Base-by-base conservation (phyloP, 306 rosid genomes). In the Lathyrus tuberosus region DNA sequence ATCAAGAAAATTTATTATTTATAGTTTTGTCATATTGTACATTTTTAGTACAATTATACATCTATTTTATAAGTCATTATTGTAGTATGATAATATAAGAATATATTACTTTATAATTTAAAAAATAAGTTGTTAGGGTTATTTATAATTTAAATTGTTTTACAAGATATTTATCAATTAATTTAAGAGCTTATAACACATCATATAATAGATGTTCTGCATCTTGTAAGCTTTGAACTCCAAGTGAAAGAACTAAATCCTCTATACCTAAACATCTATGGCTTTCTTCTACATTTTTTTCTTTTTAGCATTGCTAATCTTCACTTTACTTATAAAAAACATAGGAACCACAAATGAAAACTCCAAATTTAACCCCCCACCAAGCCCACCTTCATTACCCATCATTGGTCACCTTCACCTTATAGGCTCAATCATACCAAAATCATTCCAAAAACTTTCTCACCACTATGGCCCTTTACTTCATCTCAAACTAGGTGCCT, bases 331-430 rank as follows among this genome's bases (percentile, higher is more conserved):
- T 24, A 18, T 72, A 4, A 75, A 76, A 3, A 14, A 17, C 24
- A 43, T 0, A 57, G 1, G 30, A 51, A 30, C 48, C 80, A 11
- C 10, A 42, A 75, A 67, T 28, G 13, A 16, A 3, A 62, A 41
- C 63, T 16, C 72, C 28, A 76, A 46, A 59, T 0, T 15, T 62
- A 35, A 64, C 9, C 48, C 52, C 10, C 88, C 82, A 31, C 86
- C 86, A 24, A 69, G 80, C 62, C 88, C 88, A 72, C 82, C 76
- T 15, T 20, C 80, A 51, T 70, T 84, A 10, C 84, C 86, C 26
- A 64, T 84, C 72, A 84, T 81, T 0, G 86, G 88, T 8, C 86
- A 84, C 71, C 86, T 84, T 61, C 86, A 84, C 61, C 87, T 73
- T 40, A 10, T 80, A 1, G 86, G 84, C 52, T 74, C 96, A 1